Base-by-base conservation (phyloP, 2,329 filamentous ascomycete species). In the Fusarium sp. region DNA sequence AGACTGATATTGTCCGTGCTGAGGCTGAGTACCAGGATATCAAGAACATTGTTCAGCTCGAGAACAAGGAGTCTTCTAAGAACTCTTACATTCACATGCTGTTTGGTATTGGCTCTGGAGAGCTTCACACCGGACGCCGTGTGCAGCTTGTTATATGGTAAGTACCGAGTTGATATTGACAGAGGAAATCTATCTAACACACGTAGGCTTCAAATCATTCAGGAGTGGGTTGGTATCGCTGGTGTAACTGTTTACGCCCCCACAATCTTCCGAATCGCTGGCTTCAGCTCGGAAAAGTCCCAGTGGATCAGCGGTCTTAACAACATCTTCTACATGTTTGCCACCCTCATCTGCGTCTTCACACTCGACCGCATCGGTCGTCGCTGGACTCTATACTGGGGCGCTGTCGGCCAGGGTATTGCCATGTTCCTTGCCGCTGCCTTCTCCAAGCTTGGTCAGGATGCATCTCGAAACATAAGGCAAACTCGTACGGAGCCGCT, bases 21-120 rank as follows among this genome's bases (percentile, higher is more conserved):
- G 84, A 91, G 42, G 81, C 83, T 0, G 90, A 93, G 75, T 90
- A 89, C 65, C 83, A 87, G 31, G 91, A 93, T 62, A 93, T 93
- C 66, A 82, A 85, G 61, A 86, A 84, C 62, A 87, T 90, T 9
- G 69, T 66, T 0, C 51, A 67, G 6, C 55, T 74, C 13, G 85
- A 86, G 13, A 83, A 85, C 56, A 81, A 90, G 13, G 91, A 93
- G 77, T 81, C 86, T 0, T 80, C 82, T 11, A 81, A 84, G 23
- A 86, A 86, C 51, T 87, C 85, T 0, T 92, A 92, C 70, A 73
- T 86, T 3, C 81, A 86, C 51, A 92, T 92, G 90, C 78, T 92
- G 1, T 88, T 90, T 57, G 89, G 89, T 2, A 84, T 87, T 59
- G 88, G 87, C 3, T 89, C 88, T 0, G 90, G 85, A 0, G 87